Evolutionary conservation across 2,329 filamentous ascomycete genomes (phyloP), one percentile per base, ranked within the genome.

Genomic region (Epichloe gansuensis): DNA sequence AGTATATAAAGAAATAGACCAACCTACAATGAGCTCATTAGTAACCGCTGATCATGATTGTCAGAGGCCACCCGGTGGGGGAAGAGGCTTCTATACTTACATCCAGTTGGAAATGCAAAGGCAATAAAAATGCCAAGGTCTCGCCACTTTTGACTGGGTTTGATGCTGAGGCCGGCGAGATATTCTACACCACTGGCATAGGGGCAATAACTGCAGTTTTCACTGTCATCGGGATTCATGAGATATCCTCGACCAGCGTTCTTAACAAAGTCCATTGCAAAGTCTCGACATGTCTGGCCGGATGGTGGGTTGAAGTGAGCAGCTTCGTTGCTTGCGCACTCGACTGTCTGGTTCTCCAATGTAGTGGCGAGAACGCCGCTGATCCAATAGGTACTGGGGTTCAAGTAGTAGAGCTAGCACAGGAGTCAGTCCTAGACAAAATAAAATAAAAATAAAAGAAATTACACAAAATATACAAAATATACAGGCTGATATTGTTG

Each of bases 1-100:
- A 84, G 67, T 85, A 90, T 53, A 89, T 81, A 62, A 90, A 88
- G 68, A 88, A 87, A 64, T 86, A 87, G 1, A 88, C 83, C 51
- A 89, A 57, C 45, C 53, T 54, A 38, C 17, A 13, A 39, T 5
- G 13, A 13, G 37, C n/a, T 39, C 12, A 4, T 39, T 5, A 39
- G 13, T 39, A 39, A 21, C 17, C 17, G 17, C 17, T 6, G 5
- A 15, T n/a, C 37, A 8, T 7, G 13, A 37, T 34, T 13, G 3
- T 11, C 11, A 35, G 23, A 13, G 47, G 17, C 21, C n/a, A 39
- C 28, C 23, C 23, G 3, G 21, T 23, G 28, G 28, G 7, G 13
- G 37, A 2, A 2, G 17, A 2, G 17, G 17, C 2, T 21, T 15
- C 5, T 28, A 17, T 7, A 52, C 53, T 52, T 38, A 54, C 42